These are phyloP conservation scores for Eutrema yunnanense DNA, from an alignment of 345 rosid species.

Conservation along the genomic window DNA sequence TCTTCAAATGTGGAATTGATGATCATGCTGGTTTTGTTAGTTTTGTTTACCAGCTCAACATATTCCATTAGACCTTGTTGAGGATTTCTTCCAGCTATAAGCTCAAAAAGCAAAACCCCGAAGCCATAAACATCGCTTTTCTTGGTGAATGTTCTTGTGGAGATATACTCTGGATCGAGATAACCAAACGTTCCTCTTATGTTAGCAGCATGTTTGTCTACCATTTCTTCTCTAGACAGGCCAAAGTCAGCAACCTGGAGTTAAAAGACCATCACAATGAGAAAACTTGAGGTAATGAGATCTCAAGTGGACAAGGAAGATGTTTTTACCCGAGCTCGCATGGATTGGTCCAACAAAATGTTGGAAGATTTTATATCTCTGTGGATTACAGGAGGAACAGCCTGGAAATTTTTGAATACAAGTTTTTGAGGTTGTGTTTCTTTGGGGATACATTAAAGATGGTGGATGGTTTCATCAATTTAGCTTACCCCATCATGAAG, in stretches of 20 bases:
- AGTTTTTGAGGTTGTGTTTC: not conserved
- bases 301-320: not conserved
- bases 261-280: not conserved
- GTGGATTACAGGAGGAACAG: slow-evolving; percentile 95
- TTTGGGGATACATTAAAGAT: not conserved
- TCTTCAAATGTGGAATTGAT: not conserved
- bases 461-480: not conserved
- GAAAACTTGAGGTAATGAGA: not conserved
- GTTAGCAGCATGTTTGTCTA: slow-evolving; percentile 67
- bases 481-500: slow-evolving; percentile 92
- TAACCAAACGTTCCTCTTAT: slow-evolving; percentile 93
- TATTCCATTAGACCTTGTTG: slow-evolving; percentile 96
- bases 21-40: not conserved
- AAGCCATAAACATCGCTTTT: slow-evolving; percentile 97
- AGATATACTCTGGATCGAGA: slow-evolving; percentile 94
- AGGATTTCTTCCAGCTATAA: slow-evolving; percentile 93
- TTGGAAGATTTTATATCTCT: slow-evolving; percentile 95
- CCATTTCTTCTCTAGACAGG: slow-evolving; percentile 95
- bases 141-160: slow-evolving; percentile 78
- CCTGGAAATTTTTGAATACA: slow-evolving; percentile 38
- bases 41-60: slow-evolving; percentile 65
- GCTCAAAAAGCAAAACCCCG: slow-evolving; percentile 92
- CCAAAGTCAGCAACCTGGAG: slow-evolving; percentile 96
- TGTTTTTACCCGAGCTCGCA: slow-evolving; percentile 86
- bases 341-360: slow-evolving; percentile 87